Conservation (phyloP, 140 eudicot species). For the Senecio squalidus region DNA sequence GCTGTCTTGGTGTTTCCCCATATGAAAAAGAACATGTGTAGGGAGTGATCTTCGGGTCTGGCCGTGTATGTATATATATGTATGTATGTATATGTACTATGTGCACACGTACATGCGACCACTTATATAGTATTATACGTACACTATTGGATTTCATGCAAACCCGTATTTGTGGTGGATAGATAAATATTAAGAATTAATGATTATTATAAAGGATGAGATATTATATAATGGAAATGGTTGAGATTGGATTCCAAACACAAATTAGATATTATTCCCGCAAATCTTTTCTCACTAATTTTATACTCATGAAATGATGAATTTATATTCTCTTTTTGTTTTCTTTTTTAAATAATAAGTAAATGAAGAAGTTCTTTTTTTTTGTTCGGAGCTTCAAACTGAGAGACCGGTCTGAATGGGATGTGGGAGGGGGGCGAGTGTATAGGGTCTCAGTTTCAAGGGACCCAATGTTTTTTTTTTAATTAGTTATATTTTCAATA, state of each 20-base stretch:
- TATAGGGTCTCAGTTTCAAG: no score
- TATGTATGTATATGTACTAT: neutral
- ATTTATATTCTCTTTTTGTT: neutral
- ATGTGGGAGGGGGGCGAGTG: no score
- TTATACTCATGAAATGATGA: neutral
- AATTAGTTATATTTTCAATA: no score
- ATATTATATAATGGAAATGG: neutral
- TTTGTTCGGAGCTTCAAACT: no score
- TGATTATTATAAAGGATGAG: neutral
- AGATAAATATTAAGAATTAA: neutral
- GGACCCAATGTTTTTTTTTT: no score
- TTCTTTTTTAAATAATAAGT: neutral
- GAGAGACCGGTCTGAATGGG: no score
- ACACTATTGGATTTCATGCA: neutral
- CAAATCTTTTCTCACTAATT: neutral
- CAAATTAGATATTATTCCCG: neutral
- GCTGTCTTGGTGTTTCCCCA: constrained; percentile 26
- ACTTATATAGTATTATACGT: neutral
- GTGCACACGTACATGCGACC: neutral
- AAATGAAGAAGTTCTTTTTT: no score
- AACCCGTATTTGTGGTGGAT: neutral
- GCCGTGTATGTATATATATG: neutral
- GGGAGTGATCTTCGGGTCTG: constrained; percentile 18
- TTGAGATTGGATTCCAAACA: constrained; percentile 5
- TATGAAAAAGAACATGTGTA: constrained; percentile 19